These are phyloP conservation scores for Capsella bursapastoris DNA, from an alignment of 345 rosid genomes.

Conservation along the genomic window DNA sequence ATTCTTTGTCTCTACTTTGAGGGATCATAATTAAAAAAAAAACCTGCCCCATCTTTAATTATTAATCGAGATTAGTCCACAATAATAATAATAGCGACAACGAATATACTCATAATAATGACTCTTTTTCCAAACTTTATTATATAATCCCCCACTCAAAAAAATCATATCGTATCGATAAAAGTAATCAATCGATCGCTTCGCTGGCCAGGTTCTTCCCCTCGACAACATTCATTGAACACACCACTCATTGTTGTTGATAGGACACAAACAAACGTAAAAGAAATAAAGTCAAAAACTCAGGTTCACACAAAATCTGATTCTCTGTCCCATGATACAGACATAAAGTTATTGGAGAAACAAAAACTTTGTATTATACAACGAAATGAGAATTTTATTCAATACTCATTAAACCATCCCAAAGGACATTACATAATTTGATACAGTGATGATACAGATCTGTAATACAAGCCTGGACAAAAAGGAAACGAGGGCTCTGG, in stretches of 20 bases:
- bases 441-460: constrained; percentile 25
- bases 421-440: constrained; percentile 32
- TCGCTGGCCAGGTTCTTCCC: constrained; percentile 32
- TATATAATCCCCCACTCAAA: constrained; percentile 32
- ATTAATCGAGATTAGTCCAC: constrained; percentile 25
- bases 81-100: constrained; percentile 36
- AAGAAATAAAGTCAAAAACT: neutral
- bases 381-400: constrained; percentile 36
- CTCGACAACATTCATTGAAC: constrained; percentile 39
- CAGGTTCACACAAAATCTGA: constrained; percentile 26
- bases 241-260: constrained; percentile 19
- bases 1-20: constrained; percentile 27
- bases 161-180: constrained; percentile 31
- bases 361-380: constrained; percentile 18
- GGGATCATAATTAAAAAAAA: constrained; percentile 20
- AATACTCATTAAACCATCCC: constrained; percentile 43
- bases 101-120: constrained; percentile 11
- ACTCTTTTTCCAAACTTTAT: constrained; percentile 27
- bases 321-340: constrained; percentile 30
- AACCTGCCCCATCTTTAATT: constrained; percentile 18
- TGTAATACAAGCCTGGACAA: constrained; percentile 31
- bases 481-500: constrained; percentile 37
- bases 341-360: neutral
- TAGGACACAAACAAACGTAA: constrained; percentile 29
- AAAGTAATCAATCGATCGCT: neutral